Percentiles rank a stretch among this genome's conserved stretches.
Evolutionary conservation across 495 filamentous ascomycete genomes (phyloP).

Genomic region (Podospora australis): DNA sequence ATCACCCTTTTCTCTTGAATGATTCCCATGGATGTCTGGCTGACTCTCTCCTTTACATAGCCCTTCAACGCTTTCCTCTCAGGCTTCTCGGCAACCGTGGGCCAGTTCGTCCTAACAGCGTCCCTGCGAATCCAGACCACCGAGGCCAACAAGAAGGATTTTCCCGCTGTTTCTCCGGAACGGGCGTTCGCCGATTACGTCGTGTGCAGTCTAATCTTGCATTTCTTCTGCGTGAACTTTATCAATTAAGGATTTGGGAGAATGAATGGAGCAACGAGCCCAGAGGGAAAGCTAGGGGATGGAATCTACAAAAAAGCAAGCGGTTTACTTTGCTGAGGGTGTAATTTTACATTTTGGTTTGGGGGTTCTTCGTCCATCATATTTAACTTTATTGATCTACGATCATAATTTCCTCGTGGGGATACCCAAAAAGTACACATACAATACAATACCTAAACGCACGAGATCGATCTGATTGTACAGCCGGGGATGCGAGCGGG

Average conservation of each 20-base stretch:
- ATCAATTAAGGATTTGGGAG: conserved; percentile 64
- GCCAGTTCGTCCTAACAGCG: conserved; percentile 90
- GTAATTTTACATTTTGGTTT: too few species aligned
- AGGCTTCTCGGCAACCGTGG: conserved; percentile 90
- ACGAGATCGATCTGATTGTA: too few species aligned
- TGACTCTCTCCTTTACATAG: conserved; percentile 35
- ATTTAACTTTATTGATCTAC: too few species aligned
- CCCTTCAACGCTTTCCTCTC: conserved; percentile 98
- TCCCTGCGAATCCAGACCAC: conserved; percentile 89
- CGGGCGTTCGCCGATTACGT: conserved; percentile 97
- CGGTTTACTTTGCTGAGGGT: too few species aligned
- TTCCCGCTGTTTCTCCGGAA: conserved; percentile 61
- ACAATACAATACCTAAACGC: too few species aligned
- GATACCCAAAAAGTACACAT: too few species aligned
- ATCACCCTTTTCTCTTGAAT: background rate
- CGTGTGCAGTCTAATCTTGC: conserved; percentile 87
- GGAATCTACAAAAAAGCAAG: too few species aligned
- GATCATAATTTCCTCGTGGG: too few species aligned
- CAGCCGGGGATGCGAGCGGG: too few species aligned
- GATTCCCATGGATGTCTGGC: background rate
- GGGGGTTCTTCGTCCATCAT: too few species aligned
- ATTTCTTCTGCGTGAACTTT: conserved; percentile 99
- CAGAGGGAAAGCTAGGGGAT: too few species aligned
- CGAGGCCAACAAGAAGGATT: conserved; percentile 64
- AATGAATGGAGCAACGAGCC: too few species aligned